Evolutionary conservation across 2,329 filamentous ascomycete species (phyloP), one percentile per base, ranked within the genome.

Genomic region (Phaeophleospora eucalypticola): DNA sequence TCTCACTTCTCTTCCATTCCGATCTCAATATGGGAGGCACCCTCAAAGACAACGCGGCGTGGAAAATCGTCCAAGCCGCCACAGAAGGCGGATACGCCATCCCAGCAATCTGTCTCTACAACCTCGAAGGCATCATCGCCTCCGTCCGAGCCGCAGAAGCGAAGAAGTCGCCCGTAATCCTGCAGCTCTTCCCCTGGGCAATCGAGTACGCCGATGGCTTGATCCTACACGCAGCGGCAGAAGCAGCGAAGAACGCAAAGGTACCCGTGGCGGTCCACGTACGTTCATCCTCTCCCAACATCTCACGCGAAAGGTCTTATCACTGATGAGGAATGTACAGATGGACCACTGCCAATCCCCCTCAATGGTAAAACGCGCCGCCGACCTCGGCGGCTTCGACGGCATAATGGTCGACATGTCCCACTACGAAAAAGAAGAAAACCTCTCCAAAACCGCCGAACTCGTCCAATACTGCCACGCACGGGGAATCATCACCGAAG

Each of bases 391-490:
- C 12, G 24, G 24, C 24, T 60, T 63, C 36, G 59, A 63, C 27
- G 51, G 50, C 9, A 62, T 63, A 35, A 63, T 63, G 60, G 52
- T 61, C 10, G 60, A 63, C 46, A 60, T 60, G 54, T 54, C 47
- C 24, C 56, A 60, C 39, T 53, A 58, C 42, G 58, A 62, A 32
- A 49, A 52, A 37, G 57, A 53, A 16, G 60, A 58, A 44, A 63
- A 63, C 39, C 45, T 62, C 8, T 27, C 43, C 17, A 48, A 49
- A 35, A 59, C 52, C n/a, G 49, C 46, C 20, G 54, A 53, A 35
- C 43, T 59, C 18, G 53, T 54, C 18, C 33, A 48, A 18, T 54
- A 51, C 40, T 59, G 56, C 46, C 53, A 60, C 36, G 50, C 48
- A n/a, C 48, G 45, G 17, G 56, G 57, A 24, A 60, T 61, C 36